phyloP scores from a whole-genome alignment of 805 yeast species.

The Candida odintsovae region DNA sequence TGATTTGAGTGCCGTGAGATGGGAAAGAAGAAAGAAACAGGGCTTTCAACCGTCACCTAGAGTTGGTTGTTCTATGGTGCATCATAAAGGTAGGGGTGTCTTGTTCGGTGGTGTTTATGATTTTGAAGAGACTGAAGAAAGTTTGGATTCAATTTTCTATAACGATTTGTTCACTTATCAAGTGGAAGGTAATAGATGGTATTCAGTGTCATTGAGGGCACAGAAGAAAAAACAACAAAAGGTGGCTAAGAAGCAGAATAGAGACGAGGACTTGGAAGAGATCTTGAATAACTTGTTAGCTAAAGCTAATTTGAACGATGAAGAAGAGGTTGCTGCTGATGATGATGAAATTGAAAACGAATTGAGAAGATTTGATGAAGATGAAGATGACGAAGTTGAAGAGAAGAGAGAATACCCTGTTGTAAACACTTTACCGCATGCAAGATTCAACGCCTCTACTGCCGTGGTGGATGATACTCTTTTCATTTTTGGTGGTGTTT shows the following conservation, averaged over 20 bases:
- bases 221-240: slow-evolving; percentile 46
- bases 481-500: slow-evolving; percentile 85
- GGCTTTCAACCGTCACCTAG: slow-evolving; percentile 90
- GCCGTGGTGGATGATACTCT: slow-evolving; percentile 81
- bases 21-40: slow-evolving; percentile 87
- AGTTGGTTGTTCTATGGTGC: slow-evolving; percentile 89
- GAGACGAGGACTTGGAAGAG: slow-evolving; percentile 70
- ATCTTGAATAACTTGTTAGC: slow-evolving; percentile 68
- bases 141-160: slow-evolving; percentile 76
- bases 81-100: slow-evolving; percentile 87
- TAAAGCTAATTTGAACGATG: slow-evolving; percentile 58
- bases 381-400: slow-evolving; percentile 6
- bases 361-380: slow-evolving; percentile 36
- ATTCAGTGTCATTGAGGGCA: slow-evolving; percentile 57
- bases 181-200: slow-evolving; percentile 86
- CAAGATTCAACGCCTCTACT: slow-evolving; percentile 80
- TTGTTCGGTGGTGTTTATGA: slow-evolving; percentile 95
- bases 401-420: slow-evolving; percentile 31
- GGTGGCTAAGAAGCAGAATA: slow-evolving; percentile 38
- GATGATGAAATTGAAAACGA: slow-evolving; percentile 45
- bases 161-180: slow-evolving; percentile 80
- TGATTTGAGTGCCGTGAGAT: slow-evolving; percentile 64
- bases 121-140: slow-evolving; percentile 92
- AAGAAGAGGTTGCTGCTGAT: slow-evolving; percentile 34
- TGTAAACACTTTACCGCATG: slow-evolving; percentile 68